phyloP scores from a whole-genome alignment of 371 early-diverging fungal genomes.

The Mucor velutinosus region DNA sequence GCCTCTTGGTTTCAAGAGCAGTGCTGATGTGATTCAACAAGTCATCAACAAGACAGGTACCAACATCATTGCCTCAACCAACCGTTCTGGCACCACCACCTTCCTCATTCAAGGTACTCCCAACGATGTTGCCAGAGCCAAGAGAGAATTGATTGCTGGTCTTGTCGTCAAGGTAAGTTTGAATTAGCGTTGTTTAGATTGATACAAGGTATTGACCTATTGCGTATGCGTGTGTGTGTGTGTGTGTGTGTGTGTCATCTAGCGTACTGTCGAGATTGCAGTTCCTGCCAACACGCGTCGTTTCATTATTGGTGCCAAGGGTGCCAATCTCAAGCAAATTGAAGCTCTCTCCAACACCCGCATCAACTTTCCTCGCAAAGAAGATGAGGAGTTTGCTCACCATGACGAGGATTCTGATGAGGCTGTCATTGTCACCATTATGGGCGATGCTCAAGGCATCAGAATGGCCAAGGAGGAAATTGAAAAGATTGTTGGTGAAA shows the following conservation, averaged over 20 bases:
- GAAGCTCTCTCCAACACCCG: slow-evolving; percentile 76
- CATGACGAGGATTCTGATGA: slow-evolving; percentile 59
- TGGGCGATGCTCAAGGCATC: slow-evolving; percentile 86
- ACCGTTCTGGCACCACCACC: slow-evolving; percentile 77
- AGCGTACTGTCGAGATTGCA: slow-evolving; percentile 56
- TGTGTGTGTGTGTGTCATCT: not conserved
- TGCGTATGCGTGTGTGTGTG: not conserved
- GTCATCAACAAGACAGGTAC: slow-evolving; percentile 75
- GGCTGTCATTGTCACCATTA: slow-evolving; percentile 69
- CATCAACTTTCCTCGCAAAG: slow-evolving; percentile 72
- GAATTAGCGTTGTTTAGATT: too few species aligned
- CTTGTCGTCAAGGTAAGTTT: slow-evolving; percentile 74
- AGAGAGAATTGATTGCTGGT: slow-evolving; percentile 74
- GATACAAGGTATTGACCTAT: not conserved
- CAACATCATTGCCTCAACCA: slow-evolving; percentile 86
- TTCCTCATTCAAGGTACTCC: slow-evolving; percentile 84
- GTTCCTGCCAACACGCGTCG: slow-evolving; percentile 85
- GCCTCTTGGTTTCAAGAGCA: slow-evolving; percentile 60
- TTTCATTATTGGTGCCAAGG: slow-evolving; percentile 85
- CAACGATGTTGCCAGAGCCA: slow-evolving; percentile 78
- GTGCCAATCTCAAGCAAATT: slow-evolving; percentile 76
- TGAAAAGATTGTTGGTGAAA: slow-evolving; percentile 77
- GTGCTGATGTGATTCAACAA: slow-evolving; percentile 72
- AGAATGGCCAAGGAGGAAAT: slow-evolving; percentile 86
- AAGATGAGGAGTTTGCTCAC: slow-evolving; percentile 47